Percentiles rank a stretch among this genome's conserved stretches.
These are phyloP conservation scores for Pleurotus citrinopileatus DNA, from an alignment of 768 basidiomycete genomes.

Conservation along the genomic window DNA sequence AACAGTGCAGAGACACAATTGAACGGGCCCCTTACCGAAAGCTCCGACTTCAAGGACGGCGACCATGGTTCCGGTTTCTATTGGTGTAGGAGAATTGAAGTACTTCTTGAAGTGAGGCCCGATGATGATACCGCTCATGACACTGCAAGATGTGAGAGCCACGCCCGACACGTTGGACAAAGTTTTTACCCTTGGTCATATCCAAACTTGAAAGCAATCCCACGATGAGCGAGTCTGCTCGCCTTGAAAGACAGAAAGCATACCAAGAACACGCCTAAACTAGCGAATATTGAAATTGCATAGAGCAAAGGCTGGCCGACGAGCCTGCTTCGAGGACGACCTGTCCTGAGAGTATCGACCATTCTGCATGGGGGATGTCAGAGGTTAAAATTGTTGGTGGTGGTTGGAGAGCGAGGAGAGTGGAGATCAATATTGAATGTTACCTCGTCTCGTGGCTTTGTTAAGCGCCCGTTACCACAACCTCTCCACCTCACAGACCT, in stretches of 20 bases:
- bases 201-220: constrained; percentile 52
- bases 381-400: neutral
- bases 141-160: constrained; percentile 37
- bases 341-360: constrained; percentile 30
- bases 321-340: constrained; percentile 45
- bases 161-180: constrained; percentile 14
- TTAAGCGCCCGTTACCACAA: neutral
- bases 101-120: constrained; percentile 79
- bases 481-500: neutral
- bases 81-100: constrained; percentile 73
- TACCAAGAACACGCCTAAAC: constrained; percentile 84
- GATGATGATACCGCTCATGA: constrained; percentile 92
- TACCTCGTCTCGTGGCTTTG: neutral
- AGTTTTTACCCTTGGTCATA: constrained; percentile 78
- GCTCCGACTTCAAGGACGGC: constrained; percentile 94
- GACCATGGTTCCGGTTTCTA: constrained; percentile 90
- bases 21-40: constrained; percentile 54
- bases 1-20: neutral
- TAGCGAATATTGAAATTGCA: constrained; percentile 76
- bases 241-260: constrained; percentile 24
- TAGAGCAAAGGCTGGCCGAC: constrained; percentile 80
- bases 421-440: neutral
- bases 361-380: constrained; percentile 46
- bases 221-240: neutral
- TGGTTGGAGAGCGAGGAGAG: neutral